Evolutionary conservation across 140 eudicot species (phyloP), one percentile per base, ranked within the genome.

Genomic region (Flaveria floridana): DNA sequence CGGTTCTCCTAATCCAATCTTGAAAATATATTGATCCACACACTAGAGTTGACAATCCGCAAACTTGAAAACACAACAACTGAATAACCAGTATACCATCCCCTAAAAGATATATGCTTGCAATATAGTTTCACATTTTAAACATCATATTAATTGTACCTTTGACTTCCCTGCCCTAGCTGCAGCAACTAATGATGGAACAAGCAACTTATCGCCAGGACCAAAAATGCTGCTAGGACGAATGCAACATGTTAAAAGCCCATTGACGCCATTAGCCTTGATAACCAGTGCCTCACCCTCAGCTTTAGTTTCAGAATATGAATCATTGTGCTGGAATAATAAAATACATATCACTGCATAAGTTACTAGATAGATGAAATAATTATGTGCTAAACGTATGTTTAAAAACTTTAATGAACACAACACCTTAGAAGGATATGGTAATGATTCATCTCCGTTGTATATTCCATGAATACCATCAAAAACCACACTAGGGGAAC

Each of bases 141-240:
- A 18, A 51, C 30, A 51, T 7, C 56, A 72, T 76, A 72, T 25
- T 14, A 39, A 23, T n/a, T 69, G 37, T 79, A 89, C 98, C 96
- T 86, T 89, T 10, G 91, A 81, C 55, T 89, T 92, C 68, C 96
- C 98, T 21, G 95, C 90, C 85, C 95, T 87, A 67, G 98, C 95
- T 76, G 96, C 96, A 72, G 81, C 65, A 73, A 89, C 88, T 70
- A 92, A 72, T 47, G 96, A 83, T 26, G 98, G 98, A 86, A 92
- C 91, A 70, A 90, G 87, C 79, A 89, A 76, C 79, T 81, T 89
- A 84, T 92, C 97, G 70, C 97, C 95, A 72, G 97, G 97, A 44
- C 97, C 96, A 84, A 92, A 92, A 71, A 92, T 87, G 74, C 95
- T 85, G 84, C 98, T 89, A 70, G 98, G 98, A 62, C 98, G 87